Conservation (phyloP, 768 basidiomycete species). For the Pleurotus tuber-regium region DNA sequence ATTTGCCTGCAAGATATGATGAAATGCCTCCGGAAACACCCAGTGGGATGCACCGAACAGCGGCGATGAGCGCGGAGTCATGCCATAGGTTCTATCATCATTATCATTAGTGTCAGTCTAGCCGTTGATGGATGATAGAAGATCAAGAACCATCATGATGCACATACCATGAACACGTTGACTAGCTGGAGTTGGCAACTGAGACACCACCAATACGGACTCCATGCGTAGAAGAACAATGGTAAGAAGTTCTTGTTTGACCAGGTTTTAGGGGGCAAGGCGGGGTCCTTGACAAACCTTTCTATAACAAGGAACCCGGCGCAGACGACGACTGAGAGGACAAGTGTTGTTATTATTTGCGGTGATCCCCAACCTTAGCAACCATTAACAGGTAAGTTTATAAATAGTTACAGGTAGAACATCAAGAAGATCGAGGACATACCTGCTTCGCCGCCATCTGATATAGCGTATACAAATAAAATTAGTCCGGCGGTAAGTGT, state of each 20-base stretch:
- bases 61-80: slow-evolving; percentile 31
- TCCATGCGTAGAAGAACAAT: slow-evolving; percentile 28
- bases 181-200: slow-evolving; percentile 31
- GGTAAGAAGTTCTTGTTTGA: slow-evolving; percentile 36
- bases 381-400: neutral
- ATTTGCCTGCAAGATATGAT: slow-evolving; percentile 1
- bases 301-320: slow-evolving; percentile 48
- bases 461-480: slow-evolving; percentile 35
- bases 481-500: slow-evolving; percentile 19
- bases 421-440: neutral
- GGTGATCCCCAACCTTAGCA: slow-evolving; percentile 46
- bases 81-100: slow-evolving; percentile 24
- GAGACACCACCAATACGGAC: slow-evolving; percentile 16
- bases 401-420: neutral
- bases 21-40: slow-evolving; percentile 1
- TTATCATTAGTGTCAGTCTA: slow-evolving; percentile 16
- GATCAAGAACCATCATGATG: slow-evolving; percentile 1
- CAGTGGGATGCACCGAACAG: slow-evolving; percentile 24
- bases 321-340: slow-evolving; percentile 36
- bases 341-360: slow-evolving; percentile 37
- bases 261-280: slow-evolving; percentile 35
- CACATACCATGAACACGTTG: slow-evolving; percentile 22
- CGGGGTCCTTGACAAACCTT: slow-evolving; percentile 12
- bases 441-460: slow-evolving; percentile 32
- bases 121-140: neutral